phyloP scores from a whole-genome alignment of 176 grass and related monocot species.

The Leersia perrieri region DNA sequence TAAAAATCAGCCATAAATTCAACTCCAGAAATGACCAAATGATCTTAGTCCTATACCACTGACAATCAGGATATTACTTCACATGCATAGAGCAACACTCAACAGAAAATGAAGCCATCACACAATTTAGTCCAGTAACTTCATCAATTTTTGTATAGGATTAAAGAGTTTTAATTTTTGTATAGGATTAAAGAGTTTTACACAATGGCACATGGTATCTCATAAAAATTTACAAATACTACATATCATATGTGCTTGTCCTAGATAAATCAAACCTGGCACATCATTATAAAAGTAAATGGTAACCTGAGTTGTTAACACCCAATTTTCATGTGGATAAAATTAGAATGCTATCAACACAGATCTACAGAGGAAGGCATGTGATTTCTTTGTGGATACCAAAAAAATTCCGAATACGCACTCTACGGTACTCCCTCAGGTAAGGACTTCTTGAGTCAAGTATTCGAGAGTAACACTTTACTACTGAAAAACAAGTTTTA shows the following conservation, averaged over 20 bases:
- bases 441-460: too few relatives aligned
- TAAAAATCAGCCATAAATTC: not conserved
- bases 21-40: not conserved
- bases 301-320: not conserved
- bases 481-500: not conserved
- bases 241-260: not conserved
- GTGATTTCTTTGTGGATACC: not conserved
- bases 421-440: not conserved
- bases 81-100: not conserved
- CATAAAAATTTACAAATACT: not conserved
- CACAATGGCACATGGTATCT: not conserved
- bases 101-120: not conserved
- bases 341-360: not conserved
- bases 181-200: conserved; percentile 1
- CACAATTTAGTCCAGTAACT: not conserved
- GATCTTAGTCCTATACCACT: not conserved
- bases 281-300: not conserved
- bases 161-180: conserved; percentile 3
- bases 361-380: not conserved
- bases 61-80: not conserved
- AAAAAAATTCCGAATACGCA: not conserved
- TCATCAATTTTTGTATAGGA: not conserved
- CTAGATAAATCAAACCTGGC: not conserved
- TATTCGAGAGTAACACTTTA: not conserved
- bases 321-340: not conserved